These are phyloP conservation scores for Leersia perrieri DNA, from an alignment of 176 grass and related monocot species.

Conservation along the genomic window DNA sequence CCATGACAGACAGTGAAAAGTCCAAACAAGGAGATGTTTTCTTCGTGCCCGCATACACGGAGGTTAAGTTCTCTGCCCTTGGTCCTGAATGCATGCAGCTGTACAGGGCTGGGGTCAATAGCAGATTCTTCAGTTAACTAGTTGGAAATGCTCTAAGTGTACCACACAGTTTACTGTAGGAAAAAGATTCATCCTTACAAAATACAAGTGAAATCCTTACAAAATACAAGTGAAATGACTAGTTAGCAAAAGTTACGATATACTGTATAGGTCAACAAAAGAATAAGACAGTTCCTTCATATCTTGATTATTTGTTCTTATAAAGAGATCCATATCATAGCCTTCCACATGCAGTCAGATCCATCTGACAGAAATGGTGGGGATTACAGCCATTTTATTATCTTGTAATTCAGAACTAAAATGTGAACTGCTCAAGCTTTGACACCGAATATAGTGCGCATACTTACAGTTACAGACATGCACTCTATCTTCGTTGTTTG, in stretches of 20 bases:
- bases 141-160: not conserved
- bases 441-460: not conserved
- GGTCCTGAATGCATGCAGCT: slow-evolving; percentile 36
- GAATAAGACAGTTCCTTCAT: slow-evolving; percentile 27
- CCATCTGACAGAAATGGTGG: not conserved
- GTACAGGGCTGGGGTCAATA: slow-evolving; percentile 80
- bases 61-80: slow-evolving; percentile 53
- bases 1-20: slow-evolving; percentile 27
- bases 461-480: not conserved
- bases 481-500: not conserved
- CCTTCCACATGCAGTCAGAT: not conserved
- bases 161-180: not conserved
- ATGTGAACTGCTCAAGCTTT: not conserved
- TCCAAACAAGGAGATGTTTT: slow-evolving; percentile 63
- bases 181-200: slow-evolving; percentile 9
- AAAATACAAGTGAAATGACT: slow-evolving; percentile 22
- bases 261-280: slow-evolving; percentile 34
- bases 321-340: not conserved
- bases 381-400: not conserved
- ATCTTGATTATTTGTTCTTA: slow-evolving; percentile 14
- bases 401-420: not conserved
- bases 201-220: slow-evolving; percentile 13
- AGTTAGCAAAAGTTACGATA: slow-evolving; percentile 22
- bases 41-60: slow-evolving; percentile 57
- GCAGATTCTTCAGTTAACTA: slow-evolving; percentile 63